Evolutionary conservation across 176 grass and related monocot species (phyloP).

Genomic region (Chloris gayana): DNA sequence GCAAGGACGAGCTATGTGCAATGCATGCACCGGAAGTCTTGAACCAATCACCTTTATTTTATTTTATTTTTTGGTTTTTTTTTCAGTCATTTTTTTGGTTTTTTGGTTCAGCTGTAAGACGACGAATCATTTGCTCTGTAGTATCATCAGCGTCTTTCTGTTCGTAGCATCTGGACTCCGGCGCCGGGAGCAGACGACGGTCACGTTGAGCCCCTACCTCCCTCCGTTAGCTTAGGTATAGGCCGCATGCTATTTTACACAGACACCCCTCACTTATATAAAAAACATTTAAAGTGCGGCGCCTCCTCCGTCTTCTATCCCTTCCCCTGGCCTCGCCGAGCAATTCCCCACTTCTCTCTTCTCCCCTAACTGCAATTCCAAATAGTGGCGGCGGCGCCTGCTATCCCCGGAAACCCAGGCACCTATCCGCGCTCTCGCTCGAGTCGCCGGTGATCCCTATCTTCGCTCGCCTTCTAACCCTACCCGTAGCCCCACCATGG

Average conservation of each 20-base stretch:
- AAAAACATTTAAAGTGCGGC: conserved; percentile 6
- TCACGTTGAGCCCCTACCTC: not conserved
- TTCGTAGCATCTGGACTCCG: not conserved
- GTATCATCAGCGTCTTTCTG: not conserved
- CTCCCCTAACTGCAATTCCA: not conserved
- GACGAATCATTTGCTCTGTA: too few species aligned
- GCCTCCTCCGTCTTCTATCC: not conserved
- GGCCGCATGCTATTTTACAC: not conserved
- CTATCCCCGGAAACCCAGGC: not conserved
- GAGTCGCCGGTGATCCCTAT: not conserved
- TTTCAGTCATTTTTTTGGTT: too few species aligned
- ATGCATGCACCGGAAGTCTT: too few species aligned
- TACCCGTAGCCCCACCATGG: not conserved
- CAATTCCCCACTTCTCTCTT: not conserved
- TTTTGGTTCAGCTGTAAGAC: too few species aligned
- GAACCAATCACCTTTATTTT: too few species aligned
- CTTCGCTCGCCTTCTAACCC: conserved; percentile 1
- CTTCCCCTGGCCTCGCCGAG: not conserved
- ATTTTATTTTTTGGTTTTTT: too few species aligned
- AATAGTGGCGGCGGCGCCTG: not conserved
- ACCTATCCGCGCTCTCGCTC: not conserved
- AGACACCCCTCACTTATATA: not conserved
- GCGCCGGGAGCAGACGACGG: not conserved
- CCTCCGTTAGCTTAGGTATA: not conserved
- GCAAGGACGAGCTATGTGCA: too few species aligned